These are phyloP conservation scores for Aspergillus indologenus DNA, from an alignment of 495 filamentous ascomycete species.

Conservation along the genomic window DNA sequence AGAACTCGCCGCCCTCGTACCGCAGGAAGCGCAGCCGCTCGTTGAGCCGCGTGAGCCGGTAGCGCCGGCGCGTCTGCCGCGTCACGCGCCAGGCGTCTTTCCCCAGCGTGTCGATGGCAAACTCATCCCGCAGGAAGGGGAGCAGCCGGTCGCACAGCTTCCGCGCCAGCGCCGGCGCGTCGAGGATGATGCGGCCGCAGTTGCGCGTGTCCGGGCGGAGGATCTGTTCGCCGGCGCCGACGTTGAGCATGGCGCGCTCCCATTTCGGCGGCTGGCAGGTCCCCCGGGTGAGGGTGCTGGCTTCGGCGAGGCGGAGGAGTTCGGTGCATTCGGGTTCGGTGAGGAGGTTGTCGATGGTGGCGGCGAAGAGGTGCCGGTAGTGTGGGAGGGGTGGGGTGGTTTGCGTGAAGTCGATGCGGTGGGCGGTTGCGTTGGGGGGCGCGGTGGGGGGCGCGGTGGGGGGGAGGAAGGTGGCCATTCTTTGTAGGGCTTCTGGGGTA, in stretches of 20 bases:
- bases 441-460: slow-evolving; percentile 19
- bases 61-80: slow-evolving; percentile 45
- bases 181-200: slow-evolving; percentile 75
- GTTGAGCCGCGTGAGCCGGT: slow-evolving; percentile 61
- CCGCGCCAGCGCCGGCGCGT: slow-evolving; percentile 57
- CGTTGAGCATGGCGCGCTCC: slow-evolving; percentile 55
- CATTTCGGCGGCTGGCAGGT: slow-evolving; percentile 20
- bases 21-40: slow-evolving; percentile 77
- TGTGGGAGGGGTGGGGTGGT: slow-evolving; percentile 49
- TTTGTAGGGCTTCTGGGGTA: no score
- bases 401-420: slow-evolving; percentile 49
- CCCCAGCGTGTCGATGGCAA: slow-evolving; percentile 31
- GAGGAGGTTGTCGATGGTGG: slow-evolving; percentile 62
- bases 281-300: slow-evolving; percentile 24
- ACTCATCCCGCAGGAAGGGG: slow-evolving; percentile 41
- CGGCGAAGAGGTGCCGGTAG: slow-evolving; percentile 55
- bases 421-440: slow-evolving; percentile 24
- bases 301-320: slow-evolving; percentile 55
- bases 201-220: slow-evolving; percentile 57
- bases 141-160: slow-evolving; percentile 58
- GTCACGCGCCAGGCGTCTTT: slow-evolving; percentile 39
- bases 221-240: slow-evolving; percentile 58
- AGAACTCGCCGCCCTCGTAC: slow-evolving; percentile 74
- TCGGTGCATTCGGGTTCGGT: slow-evolving; percentile 57
- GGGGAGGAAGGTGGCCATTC: slow-evolving; percentile 17